Conservation (phyloP, 2,329 filamentous ascomycete species). For the Clarireedia hainanense region DNA sequence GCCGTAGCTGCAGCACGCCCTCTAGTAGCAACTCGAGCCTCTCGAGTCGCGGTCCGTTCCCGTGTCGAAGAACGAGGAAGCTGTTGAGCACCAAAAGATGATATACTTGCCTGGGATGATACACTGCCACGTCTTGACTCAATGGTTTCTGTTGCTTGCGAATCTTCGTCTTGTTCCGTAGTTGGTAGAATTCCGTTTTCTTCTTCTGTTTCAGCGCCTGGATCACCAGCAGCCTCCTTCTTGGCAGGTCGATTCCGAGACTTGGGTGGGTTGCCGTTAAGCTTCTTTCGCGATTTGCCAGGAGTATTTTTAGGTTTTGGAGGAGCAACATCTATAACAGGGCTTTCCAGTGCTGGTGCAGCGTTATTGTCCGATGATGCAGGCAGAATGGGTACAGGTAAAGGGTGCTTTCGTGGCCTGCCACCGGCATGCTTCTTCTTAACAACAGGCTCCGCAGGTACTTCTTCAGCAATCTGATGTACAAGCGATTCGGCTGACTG, state of each 20-base stretch:
- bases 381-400: conserved; percentile 1
- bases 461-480: conserved; percentile 13
- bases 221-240: conserved; percentile 9
- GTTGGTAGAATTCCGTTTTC: conserved; percentile 20
- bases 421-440: conserved; percentile 18
- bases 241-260: conserved; percentile 12
- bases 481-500: conserved; percentile 21
- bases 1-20: neutral
- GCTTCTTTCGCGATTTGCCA: conserved; percentile 12
- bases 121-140: conserved; percentile 17
- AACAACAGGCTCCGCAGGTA: conserved; percentile 4
- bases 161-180: conserved; percentile 20
- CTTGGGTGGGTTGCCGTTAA: conserved; percentile 7
- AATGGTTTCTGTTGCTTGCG: conserved; percentile 12
- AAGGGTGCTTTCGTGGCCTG: conserved; percentile 14
- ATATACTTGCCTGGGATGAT: conserved; percentile 15
- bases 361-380: neutral
- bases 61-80: conserved; percentile 11
- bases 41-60: conserved; percentile 10
- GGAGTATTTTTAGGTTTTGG: conserved; percentile 4
- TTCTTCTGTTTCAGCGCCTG: conserved; percentile 9
- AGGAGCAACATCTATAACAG: neutral
- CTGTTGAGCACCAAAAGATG: conserved; percentile 12
- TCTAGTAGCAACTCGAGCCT: conserved; percentile 5
- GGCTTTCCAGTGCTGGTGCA: neutral